Conservation (phyloP, 257 asterid species). For the Solanum virginianum region DNA sequence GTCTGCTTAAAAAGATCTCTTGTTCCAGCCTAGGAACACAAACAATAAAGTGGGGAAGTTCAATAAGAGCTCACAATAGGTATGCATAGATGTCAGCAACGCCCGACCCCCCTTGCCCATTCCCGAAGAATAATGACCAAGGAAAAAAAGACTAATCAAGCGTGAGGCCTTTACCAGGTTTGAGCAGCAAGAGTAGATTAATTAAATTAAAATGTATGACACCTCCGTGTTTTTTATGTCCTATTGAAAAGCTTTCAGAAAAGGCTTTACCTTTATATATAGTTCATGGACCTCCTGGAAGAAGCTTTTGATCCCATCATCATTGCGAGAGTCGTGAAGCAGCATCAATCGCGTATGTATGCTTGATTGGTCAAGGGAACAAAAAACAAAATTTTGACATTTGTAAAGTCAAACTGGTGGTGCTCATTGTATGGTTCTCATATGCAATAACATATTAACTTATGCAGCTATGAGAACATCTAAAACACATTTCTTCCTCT, state of each 20-base stretch:
- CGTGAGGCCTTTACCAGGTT: background rate
- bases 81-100: background rate
- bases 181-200: background rate
- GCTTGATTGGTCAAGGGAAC: slow-evolving; percentile 36
- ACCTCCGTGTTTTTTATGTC: background rate
- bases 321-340: slow-evolving; percentile 97
- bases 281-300: slow-evolving; percentile 96
- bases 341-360: slow-evolving; percentile 92
- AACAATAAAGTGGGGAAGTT: background rate
- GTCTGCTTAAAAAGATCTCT: background rate
- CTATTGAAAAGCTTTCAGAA: background rate
- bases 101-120: background rate
- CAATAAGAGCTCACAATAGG: background rate
- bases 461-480: background rate
- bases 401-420: background rate
- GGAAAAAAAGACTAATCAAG: background rate
- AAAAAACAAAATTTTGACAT: background rate
- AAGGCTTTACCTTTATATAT: slow-evolving; percentile 53
- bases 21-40: background rate
- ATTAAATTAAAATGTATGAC: background rate
- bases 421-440: background rate
- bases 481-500: background rate
- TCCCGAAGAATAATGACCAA: background rate
- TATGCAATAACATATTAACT: background rate
- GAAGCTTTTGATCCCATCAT: slow-evolving; percentile 96